A percentile compares a stretch with the other conserved stretches of the same genome.
These are phyloP conservation scores for Spiromastix sp. DNA, from an alignment of 2,329 filamentous ascomycete species.

Conservation along the genomic window DNA sequence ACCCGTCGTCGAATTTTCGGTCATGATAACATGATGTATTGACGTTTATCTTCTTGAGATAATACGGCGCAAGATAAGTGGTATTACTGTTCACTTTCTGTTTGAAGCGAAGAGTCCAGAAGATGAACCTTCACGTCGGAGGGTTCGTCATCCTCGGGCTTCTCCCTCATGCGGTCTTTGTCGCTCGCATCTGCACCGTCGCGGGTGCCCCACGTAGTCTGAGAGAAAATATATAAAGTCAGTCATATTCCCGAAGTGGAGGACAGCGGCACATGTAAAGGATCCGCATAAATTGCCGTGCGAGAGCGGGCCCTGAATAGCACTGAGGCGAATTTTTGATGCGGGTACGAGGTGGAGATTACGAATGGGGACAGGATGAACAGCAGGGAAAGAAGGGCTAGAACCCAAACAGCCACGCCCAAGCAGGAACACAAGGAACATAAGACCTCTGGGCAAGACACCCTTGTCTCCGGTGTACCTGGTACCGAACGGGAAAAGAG, in stretches of 20 bases:
- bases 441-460: neutral
- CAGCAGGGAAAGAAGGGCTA: conserved; percentile 1
- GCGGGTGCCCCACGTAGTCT: conserved; percentile 89
- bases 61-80: too few relatives aligned
- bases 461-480: neutral
- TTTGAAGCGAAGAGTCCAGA: neutral
- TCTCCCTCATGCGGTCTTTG: conserved; percentile 13
- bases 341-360: neutral
- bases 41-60: too few relatives aligned
- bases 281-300: neutral
- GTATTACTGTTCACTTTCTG: too few relatives aligned
- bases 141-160: conserved; percentile 31
- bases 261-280: conserved; percentile 3
- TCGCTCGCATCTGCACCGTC: conserved; percentile 68
- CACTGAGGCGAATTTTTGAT: neutral
- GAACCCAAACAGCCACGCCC: neutral
- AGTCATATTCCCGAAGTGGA: conserved; percentile 1
- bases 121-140: neutral
- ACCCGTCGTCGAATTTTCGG: too few relatives aligned
- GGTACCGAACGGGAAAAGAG: neutral
- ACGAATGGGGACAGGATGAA: conserved; percentile 1
- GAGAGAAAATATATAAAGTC: conserved; percentile 8
- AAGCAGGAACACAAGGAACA: neutral
- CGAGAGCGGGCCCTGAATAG: neutral
- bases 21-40: too few relatives aligned